Percentiles rank a stretch among this genome's conserved stretches.
phyloP scores from a whole-genome alignment of 805 yeast species.

The Millerozyma miso region DNA sequence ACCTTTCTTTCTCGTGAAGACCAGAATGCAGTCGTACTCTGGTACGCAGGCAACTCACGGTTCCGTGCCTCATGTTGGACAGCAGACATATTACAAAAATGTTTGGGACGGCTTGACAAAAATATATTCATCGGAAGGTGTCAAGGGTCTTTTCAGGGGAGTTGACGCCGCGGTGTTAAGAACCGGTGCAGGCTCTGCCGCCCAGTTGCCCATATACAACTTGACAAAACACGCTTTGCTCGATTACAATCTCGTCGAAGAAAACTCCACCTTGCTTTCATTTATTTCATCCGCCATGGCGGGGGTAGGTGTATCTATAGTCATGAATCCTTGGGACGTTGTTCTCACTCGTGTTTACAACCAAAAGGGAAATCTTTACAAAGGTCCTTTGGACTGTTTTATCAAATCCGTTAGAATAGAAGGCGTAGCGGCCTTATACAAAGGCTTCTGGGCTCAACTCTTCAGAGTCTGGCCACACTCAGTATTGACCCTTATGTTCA shows the following conservation, averaged over 20 bases:
- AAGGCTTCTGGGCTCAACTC: slow-evolving; percentile 92
- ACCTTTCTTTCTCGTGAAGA: slow-evolving; percentile 88
- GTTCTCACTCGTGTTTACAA: slow-evolving; percentile 91
- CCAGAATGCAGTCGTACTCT: slow-evolving; percentile 94
- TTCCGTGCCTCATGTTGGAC: slow-evolving; percentile 53
- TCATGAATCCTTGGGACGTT: slow-evolving; percentile 98
- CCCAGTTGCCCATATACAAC: slow-evolving; percentile 88
- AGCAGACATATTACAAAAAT: slow-evolving; percentile 82
- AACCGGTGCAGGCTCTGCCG: slow-evolving; percentile 95
- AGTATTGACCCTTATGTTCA: slow-evolving; percentile 79
- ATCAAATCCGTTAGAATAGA: slow-evolving; percentile 76
- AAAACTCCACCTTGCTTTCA: slow-evolving; percentile 64
- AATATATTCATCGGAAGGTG: slow-evolving; percentile 64
- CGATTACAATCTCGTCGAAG: slow-evolving; percentile 47
- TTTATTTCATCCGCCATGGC: slow-evolving; percentile 69
- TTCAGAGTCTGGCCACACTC: slow-evolving; percentile 95
- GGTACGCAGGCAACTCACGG: slow-evolving; percentile 24
- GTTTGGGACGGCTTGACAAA: slow-evolving; percentile 63
- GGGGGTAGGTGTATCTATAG: slow-evolving; percentile 89
- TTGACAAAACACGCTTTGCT: slow-evolving; percentile 63
- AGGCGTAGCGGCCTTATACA: slow-evolving; percentile 85
- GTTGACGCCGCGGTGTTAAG: slow-evolving; percentile 91
- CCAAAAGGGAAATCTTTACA: slow-evolving; percentile 83
- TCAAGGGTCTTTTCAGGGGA: slow-evolving; percentile 80
- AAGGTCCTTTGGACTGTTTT: slow-evolving; percentile 86